These are phyloP conservation scores for Paragyromitra xinjiangensis DNA, from an alignment of 495 filamentous ascomycete genomes.

Conservation along the genomic window DNA sequence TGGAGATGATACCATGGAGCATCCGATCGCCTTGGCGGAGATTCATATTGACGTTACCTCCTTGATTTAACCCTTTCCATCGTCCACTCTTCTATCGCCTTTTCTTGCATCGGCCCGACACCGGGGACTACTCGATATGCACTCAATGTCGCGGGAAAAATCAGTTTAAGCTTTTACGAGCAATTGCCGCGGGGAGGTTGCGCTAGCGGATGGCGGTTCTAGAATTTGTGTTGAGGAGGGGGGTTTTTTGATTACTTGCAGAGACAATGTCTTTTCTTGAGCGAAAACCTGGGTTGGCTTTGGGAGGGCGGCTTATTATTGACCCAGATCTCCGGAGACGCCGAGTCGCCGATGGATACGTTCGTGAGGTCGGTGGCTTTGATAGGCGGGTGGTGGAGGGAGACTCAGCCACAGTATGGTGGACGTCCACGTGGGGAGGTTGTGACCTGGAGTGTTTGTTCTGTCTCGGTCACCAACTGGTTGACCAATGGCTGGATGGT, in stretches of 20 bases:
- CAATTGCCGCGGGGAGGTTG: not conserved
- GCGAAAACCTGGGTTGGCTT: not conserved
- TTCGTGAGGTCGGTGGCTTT: not conserved
- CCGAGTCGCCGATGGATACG: too few relatives aligned
- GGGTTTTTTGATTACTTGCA: not conserved
- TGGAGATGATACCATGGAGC: not conserved
- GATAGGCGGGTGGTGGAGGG: not conserved
- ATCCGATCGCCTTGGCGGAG: not conserved
- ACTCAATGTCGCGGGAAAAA: not conserved
- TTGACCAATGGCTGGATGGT: too few relatives aligned
- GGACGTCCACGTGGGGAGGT: not conserved
- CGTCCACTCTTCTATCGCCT: not conserved
- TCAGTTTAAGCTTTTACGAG: not conserved
- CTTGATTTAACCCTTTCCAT: not conserved
- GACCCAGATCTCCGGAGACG: not conserved
- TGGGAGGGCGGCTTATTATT: not conserved
- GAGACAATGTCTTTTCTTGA: not conserved
- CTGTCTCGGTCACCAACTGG: not conserved
- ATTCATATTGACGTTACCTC: not conserved
- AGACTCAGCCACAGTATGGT: not conserved
- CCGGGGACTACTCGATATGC: constrained; percentile 20
- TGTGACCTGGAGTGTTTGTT: not conserved
- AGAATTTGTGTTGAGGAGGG: not conserved
- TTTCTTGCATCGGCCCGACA: not conserved
- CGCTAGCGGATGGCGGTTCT: not conserved